phyloP scores from a whole-genome alignment of 2,329 filamentous ascomycete genomes.

The Camillea tinctor region DNA sequence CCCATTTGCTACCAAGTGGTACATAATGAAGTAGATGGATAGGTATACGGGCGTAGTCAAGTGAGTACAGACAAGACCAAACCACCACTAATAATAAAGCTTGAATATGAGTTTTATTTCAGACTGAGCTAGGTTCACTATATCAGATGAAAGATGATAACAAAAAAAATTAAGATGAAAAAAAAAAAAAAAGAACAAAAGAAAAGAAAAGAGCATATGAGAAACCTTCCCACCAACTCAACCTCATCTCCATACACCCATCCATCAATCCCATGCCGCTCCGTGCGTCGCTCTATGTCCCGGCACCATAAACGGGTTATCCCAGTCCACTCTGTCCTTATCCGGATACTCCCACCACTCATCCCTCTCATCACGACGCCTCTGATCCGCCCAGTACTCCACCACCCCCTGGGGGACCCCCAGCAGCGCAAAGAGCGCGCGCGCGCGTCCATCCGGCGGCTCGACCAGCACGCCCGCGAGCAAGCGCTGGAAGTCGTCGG shows the following conservation, averaged over 20 bases:
- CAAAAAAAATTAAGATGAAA: too few species aligned
- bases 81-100: too few species aligned
- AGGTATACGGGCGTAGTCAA: too few species aligned
- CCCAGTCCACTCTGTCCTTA: constrained; percentile 19
- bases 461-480: neutral
- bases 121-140: too few species aligned
- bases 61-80: too few species aligned
- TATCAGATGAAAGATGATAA: too few species aligned
- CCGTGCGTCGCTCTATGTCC: constrained; percentile 19
- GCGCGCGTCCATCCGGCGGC: neutral
- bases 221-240: neutral
- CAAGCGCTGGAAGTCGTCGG: neutral
- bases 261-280: constrained; percentile 8
- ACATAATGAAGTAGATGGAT: too few species aligned
- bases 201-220: too few species aligned
- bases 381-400: constrained; percentile 10
- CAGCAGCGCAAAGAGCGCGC: constrained; percentile 8
- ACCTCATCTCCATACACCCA: neutral
- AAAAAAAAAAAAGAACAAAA: neutral
- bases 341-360: constrained; percentile 21
- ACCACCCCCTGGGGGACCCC: constrained; percentile 1
- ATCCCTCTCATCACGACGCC: constrained; percentile 1
- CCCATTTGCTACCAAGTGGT: too few species aligned
- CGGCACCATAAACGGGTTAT: constrained; percentile 11
- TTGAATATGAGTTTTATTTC: too few species aligned